These are phyloP conservation scores for Venturia pyrina DNA, from an alignment of 2,329 filamentous ascomycete genomes.

Conservation along the genomic window DNA sequence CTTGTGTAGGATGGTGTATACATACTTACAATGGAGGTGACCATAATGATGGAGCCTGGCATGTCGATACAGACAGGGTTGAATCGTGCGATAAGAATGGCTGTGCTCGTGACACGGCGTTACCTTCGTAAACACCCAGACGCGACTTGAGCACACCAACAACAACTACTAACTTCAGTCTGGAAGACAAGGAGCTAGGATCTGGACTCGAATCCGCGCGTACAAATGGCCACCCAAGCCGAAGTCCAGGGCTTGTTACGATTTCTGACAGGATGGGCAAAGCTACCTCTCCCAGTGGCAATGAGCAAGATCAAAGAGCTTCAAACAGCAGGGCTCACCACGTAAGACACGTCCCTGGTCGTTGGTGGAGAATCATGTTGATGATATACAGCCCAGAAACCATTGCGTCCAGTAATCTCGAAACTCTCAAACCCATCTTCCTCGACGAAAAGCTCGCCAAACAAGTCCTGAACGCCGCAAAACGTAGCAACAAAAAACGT, in stretches of 20 bases:
- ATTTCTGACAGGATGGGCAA: conserved; percentile 49
- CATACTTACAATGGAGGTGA: too few relatives aligned
- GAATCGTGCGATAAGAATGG: neutral
- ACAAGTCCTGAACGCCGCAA: conserved; percentile 47
- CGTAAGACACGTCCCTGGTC: neutral
- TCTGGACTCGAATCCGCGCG: neutral
- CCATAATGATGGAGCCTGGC: too few relatives aligned
- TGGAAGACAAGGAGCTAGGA: neutral
- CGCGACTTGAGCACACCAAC: neutral
- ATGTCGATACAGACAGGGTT: too few relatives aligned
- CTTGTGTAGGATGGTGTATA: too few relatives aligned
- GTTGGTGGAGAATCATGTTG: neutral
- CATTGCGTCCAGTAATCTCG: conserved; percentile 39
- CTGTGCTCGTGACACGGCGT: neutral
- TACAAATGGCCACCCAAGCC: conserved; percentile 6
- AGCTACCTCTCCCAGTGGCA: conserved; percentile 44
- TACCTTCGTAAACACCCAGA: neutral
- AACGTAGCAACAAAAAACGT: conserved; percentile 47
- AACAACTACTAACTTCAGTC: neutral
- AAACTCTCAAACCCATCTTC: conserved; percentile 34
- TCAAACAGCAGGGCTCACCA: conserved; percentile 29
- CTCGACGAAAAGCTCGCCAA: conserved; percentile 45
- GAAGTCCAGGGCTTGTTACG: conserved; percentile 41
- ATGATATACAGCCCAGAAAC: conserved; percentile 14
- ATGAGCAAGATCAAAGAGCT: conserved; percentile 47